These are phyloP conservation scores for Neurospora sp. DNA, from an alignment of 2,329 filamentous ascomycete genomes.

Conservation along the genomic window DNA sequence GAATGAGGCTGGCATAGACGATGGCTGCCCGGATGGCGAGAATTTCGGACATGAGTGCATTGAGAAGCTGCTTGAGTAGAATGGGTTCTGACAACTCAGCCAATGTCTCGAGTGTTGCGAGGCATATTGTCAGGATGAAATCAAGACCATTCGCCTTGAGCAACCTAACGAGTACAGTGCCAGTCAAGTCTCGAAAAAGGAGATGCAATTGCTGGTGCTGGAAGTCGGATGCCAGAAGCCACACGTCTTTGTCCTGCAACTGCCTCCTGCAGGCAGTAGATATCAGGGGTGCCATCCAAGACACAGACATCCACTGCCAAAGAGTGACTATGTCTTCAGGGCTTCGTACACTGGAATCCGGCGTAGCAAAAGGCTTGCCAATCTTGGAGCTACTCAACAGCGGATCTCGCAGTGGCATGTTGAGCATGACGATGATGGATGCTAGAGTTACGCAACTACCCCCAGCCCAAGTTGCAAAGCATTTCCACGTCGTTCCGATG, in stretches of 20 bases:
- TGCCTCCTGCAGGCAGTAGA: conserved; percentile 52
- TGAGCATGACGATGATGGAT: conserved; percentile 44
- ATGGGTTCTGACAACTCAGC: conserved; percentile 52
- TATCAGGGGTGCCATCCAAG: conserved; percentile 73
- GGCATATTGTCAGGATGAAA: conserved; percentile 53
- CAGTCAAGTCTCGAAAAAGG: conserved; percentile 62
- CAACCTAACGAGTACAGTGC: conserved; percentile 61
- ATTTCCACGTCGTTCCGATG: conserved; percentile 12
- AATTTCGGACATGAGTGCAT: conserved; percentile 48
- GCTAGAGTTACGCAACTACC: conserved; percentile 31
- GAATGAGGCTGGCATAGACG: conserved; percentile 53
- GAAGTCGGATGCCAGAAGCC: conserved; percentile 70
- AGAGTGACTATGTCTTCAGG: conserved; percentile 73
- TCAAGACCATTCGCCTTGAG: conserved; percentile 72
- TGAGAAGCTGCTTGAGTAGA: conserved; percentile 61
- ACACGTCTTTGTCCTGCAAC: conserved; percentile 71
- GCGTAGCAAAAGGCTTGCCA: conserved; percentile 42
- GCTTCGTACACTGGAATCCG: conserved; percentile 52
- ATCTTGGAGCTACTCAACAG: conserved; percentile 45
- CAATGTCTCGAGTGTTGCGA: conserved; percentile 54
- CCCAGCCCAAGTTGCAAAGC: conserved; percentile 17
- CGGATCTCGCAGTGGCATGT: conserved; percentile 62
- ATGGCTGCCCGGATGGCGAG: conserved; percentile 46
- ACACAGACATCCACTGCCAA: conserved; percentile 78
- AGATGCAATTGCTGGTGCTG: conserved; percentile 69